These are phyloP conservation scores for Bruguiera gymnorhiza DNA, from an alignment of 345 rosid species.

Conservation along the genomic window DNA sequence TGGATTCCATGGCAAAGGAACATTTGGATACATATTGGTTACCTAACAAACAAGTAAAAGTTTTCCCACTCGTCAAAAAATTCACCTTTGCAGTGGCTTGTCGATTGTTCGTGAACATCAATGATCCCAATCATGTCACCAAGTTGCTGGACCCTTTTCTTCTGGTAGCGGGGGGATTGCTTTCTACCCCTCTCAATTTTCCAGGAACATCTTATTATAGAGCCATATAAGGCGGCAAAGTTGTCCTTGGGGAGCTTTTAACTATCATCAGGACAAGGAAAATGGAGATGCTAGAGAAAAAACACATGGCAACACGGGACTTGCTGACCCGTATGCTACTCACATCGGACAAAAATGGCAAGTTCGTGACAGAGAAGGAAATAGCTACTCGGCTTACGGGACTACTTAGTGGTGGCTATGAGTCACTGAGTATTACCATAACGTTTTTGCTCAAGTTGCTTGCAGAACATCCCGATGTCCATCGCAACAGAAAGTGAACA, in stretches of 20 bases:
- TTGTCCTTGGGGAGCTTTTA: slow-evolving; percentile 2
- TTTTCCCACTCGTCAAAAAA: not conserved
- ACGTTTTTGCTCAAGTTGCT: not conserved
- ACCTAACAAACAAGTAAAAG: slow-evolving; percentile 4
- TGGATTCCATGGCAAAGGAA: slow-evolving; percentile 17
- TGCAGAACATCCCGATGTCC: slow-evolving; percentile 6
- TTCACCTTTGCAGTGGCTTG: slow-evolving; percentile 7
- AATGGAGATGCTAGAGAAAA: not conserved
- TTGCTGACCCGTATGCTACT: not conserved
- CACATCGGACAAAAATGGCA: not conserved
- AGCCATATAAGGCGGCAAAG: not conserved
- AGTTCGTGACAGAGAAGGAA: not conserved
- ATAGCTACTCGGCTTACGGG: not conserved
- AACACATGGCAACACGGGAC: not conserved
- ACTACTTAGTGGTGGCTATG: slow-evolving; percentile 1
- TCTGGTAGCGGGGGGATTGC: not conserved
- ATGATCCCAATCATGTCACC: not conserved
- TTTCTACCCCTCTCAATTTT: slow-evolving; percentile 9
- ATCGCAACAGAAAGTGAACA: no score
- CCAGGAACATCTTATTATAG: not conserved
- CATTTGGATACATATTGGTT: slow-evolving; percentile 9
- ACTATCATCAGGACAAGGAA: slow-evolving; percentile 3
- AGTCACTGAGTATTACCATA: slow-evolving; percentile 2
- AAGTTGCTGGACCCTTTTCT: not conserved
- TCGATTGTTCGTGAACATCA: slow-evolving; percentile 3